phyloP scores from a whole-genome alignment of 148 eudicot species.

The Rhododendron mucronatum region DNA sequence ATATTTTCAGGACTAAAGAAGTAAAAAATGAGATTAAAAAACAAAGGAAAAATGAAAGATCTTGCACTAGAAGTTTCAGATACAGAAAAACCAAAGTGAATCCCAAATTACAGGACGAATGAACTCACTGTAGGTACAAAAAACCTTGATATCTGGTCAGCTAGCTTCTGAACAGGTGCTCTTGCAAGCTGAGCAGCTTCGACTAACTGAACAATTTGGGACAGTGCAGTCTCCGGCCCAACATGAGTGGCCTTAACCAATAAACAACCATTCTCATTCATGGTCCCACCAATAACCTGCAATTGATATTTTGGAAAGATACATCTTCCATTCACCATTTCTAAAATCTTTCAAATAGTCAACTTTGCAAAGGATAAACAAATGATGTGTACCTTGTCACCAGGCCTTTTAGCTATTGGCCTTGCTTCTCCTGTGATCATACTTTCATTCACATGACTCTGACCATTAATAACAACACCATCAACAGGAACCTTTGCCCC shows the following conservation, averaged over 20 bases:
- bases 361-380: not conserved
- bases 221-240: conserved; percentile 95
- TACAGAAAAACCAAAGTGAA: not conserved
- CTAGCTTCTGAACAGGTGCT: conserved; percentile 97
- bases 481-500: conserved; percentile 94
- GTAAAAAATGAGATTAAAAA: not conserved
- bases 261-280: conserved; percentile 88
- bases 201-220: conserved; percentile 95
- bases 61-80: not conserved
- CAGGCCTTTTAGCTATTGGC: conserved; percentile 82
- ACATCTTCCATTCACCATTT: not conserved
- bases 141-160: conserved; percentile 83
- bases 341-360: conserved; percentile 3
- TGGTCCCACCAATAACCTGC: conserved; percentile 97
- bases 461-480: conserved; percentile 80
- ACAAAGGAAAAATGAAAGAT: not conserved
- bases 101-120: not conserved
- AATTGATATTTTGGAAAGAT: not conserved
- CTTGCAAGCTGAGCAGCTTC: conserved; percentile 98
- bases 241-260: conserved; percentile 87
- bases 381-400: conserved; percentile 60
- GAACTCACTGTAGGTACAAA: conserved; percentile 86
- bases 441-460: conserved; percentile 95
- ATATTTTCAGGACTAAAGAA: not conserved
- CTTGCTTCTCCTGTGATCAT: conserved; percentile 97